These are phyloP conservation scores for Oryza nivara DNA, from an alignment of 176 grass and related monocot species.

Conservation along the genomic window DNA sequence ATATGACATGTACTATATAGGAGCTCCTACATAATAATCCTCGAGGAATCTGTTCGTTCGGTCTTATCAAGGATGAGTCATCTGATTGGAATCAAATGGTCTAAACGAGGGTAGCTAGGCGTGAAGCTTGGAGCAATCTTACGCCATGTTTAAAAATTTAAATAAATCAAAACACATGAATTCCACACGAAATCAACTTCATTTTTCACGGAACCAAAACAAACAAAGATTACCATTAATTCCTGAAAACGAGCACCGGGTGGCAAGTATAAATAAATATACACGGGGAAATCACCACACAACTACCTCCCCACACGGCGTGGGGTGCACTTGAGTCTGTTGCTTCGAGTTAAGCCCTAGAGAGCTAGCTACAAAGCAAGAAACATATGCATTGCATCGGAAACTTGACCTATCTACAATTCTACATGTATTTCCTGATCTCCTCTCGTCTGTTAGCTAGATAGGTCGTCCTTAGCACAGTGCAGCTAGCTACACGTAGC, in stretches of 20 bases:
- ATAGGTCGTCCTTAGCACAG: neutral
- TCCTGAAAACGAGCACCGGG: neutral
- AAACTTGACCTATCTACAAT: neutral
- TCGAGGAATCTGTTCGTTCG: no score
- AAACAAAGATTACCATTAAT: neutral
- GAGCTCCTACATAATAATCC: no score
- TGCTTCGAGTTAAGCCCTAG: neutral
- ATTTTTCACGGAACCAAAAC: neutral
- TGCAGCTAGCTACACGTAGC: neutral
- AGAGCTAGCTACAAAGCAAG: neutral
- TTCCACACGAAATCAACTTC: neutral
- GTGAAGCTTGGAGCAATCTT: no score
- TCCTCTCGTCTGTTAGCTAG: neutral
- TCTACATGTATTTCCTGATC: neutral
- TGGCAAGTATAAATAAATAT: neutral
- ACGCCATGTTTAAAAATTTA: no score
- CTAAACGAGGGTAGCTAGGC: no score
- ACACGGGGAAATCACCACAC: neutral
- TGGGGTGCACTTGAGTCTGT: neutral
- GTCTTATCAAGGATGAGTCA: no score
- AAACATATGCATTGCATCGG: neutral
- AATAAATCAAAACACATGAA: neutral
- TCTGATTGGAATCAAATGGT: no score
- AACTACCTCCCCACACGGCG: neutral
- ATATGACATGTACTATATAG: no score